A percentile compares a stretch with the other conserved stretches of the same genome.
Conservation (phyloP, 2,329 filamentous ascomycete species). For the Clonostachys solani region DNA sequence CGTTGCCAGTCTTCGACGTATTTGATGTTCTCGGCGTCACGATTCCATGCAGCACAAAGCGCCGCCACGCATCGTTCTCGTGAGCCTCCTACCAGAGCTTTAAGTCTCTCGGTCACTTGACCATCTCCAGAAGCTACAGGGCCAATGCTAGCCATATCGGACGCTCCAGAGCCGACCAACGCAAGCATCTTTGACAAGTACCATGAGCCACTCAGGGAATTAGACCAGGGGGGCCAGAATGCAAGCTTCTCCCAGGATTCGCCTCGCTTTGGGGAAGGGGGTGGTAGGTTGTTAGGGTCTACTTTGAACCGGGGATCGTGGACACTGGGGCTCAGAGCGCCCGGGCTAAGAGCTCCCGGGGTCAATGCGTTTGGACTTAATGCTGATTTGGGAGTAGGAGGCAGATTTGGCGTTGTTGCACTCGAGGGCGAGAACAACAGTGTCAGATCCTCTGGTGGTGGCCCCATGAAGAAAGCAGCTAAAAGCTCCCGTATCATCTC, state of each 20-base stretch:
- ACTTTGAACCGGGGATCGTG: constrained; percentile 76
- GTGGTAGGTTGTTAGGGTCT: constrained; percentile 72
- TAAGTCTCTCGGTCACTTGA: constrained; percentile 67
- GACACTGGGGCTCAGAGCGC: constrained; percentile 30
- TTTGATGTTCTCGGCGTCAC: constrained; percentile 89
- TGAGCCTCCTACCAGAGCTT: constrained; percentile 68
- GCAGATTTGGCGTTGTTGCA: constrained; percentile 29
- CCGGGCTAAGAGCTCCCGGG: constrained; percentile 39
- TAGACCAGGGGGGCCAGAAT: constrained; percentile 93
- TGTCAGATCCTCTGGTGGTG: constrained; percentile 88
- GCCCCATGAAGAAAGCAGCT: constrained; percentile 77
- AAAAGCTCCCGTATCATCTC: constrained; percentile 77
- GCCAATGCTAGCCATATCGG: constrained; percentile 74
- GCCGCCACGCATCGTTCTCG: constrained; percentile 84
- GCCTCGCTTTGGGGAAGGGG: constrained; percentile 71
- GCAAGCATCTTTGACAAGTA: constrained; percentile 80
- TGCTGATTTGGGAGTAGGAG: constrained; percentile 56
- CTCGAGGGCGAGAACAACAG: constrained; percentile 70
- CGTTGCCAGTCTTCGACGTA: constrained; percentile 91
- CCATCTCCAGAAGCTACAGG: constrained; percentile 53
- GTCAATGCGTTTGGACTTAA: constrained; percentile 24
- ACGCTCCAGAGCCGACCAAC: constrained; percentile 80
- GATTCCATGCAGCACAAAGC: constrained; percentile 86
- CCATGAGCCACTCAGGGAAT: constrained; percentile 86
- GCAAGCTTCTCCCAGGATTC: constrained; percentile 91